Base-by-base conservation (phyloP, 495 filamentous ascomycete species). In the Daldinia caldariorum region DNA sequence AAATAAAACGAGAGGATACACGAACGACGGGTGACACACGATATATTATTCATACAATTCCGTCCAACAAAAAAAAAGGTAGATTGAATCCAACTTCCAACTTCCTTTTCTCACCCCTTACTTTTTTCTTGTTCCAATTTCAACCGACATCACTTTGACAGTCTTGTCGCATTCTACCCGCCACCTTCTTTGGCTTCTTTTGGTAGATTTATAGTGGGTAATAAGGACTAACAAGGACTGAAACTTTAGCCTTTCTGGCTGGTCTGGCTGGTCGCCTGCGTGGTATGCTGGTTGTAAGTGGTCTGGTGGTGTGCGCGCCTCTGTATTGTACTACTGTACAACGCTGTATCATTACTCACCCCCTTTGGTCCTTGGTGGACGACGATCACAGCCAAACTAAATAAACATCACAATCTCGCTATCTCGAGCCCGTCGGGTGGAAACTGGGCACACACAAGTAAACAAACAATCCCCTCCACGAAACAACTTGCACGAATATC, bases 351-450 rank as follows among this genome's bases (percentile, higher is more conserved):
- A 45, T 49, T 57, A 41, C 51, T 55, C 56, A 43, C 58, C 60
- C 61, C 64, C 66, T 60, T 60, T 55, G 29, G 51, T 66, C 41
- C 41, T 47, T 47, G 65, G 50, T 65, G 61, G 39, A 70, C 63
- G 71, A 70, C 71, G 71, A 73, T 73, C 71, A 57, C 63, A 70
- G 67, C 55, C 67, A 22, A 69, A 70, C 67, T 70, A 73, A 66
- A 69, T 55, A 72, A 72, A 68, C 60, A 68, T 65, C 34, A 54
- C 61, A 72, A 72, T 72, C 57, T 72, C 70, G 65, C 65, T 66
- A 62, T 62, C 49, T 68, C 58, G 51, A 66, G 65, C 66, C 16
- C 50, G 55, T 53, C 13, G 53, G 18, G 58, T 62, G 58, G 57
- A 14, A 66, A 57, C 60, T 61, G 59, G 64, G 31, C 57, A 66